phyloP scores from a whole-genome alignment of 129 eudicot species.

The Kitagawia praeruptora region DNA sequence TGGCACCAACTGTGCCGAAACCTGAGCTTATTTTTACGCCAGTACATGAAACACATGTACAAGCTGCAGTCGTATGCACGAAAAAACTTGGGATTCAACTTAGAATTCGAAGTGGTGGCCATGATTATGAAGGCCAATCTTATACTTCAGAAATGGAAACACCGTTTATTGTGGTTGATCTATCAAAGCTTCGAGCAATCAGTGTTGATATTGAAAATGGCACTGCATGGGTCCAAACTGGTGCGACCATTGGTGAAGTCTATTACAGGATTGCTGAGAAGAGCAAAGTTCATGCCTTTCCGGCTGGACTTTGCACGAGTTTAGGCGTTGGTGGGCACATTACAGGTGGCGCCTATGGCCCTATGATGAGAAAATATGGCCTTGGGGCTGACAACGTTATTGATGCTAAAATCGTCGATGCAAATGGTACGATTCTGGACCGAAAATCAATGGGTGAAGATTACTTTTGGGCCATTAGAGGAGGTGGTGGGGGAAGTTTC shows the following conservation, averaged over 20 bases:
- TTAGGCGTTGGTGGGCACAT: constrained; percentile 48
- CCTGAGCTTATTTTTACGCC: constrained; percentile 47
- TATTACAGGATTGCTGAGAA: constrained; percentile 41
- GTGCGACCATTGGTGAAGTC: constrained; percentile 49
- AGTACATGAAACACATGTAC: constrained; percentile 26
- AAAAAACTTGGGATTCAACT: constrained; percentile 30
- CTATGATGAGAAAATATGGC: constrained; percentile 43
- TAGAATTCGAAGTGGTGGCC: constrained; percentile 47
- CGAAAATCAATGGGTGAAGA: constrained; percentile 46
- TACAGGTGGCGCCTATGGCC: constrained; percentile 42
- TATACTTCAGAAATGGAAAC: constrained; percentile 19
- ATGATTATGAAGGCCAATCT: constrained; percentile 48
- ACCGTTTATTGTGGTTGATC: constrained; percentile 28
- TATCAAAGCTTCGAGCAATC: constrained; percentile 30
- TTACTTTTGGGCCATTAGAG: constrained; percentile 40
- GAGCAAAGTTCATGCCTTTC: constrained; percentile 31
- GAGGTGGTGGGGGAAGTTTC: constrained; percentile 45
- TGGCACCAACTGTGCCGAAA: constrained; percentile 27
- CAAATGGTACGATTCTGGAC: constrained; percentile 27
- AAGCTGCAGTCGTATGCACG: constrained; percentile 33
- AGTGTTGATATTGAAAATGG: constrained; percentile 22
- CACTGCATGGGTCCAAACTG: constrained; percentile 42
- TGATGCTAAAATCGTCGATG: constrained; percentile 35
- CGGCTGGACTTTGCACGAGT: constrained; percentile 42
- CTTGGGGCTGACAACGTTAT: constrained; percentile 33